Evolutionary conservation across 495 filamentous ascomycete species (phyloP).

Genomic region (Apodospora peruviana): DNA sequence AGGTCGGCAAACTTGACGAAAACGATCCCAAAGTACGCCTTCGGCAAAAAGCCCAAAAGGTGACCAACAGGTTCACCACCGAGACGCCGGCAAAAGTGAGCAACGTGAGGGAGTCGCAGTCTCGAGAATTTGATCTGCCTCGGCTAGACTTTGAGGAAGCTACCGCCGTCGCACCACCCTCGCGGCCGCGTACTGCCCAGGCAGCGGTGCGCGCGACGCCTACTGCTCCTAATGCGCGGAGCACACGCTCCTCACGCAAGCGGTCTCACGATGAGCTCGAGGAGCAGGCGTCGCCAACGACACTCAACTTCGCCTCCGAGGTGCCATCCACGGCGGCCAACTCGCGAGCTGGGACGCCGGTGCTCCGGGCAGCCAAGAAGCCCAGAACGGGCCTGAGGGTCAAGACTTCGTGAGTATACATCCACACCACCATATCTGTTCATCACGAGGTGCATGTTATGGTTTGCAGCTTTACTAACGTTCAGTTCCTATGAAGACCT

Average conservation of each 20-base stretch:
- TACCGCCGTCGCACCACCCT: not conserved
- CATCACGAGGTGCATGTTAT: slow-evolving; percentile 10
- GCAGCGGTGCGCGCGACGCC: slow-evolving; percentile 17
- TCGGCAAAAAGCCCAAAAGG: slow-evolving; percentile 18
- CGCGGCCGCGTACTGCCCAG: slow-evolving; percentile 10
- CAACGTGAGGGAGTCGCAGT: slow-evolving; percentile 4
- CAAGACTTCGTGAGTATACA: slow-evolving; percentile 62
- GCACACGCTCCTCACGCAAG: slow-evolving; percentile 36
- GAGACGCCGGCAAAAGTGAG: slow-evolving; percentile 7
- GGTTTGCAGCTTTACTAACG: slow-evolving; percentile 2
- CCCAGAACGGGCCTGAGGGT: slow-evolving; percentile 53
- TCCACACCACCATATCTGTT: not conserved
- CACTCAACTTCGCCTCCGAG: slow-evolving; percentile 31
- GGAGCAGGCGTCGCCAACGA: slow-evolving; percentile 39
- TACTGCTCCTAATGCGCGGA: slow-evolving; percentile 20
- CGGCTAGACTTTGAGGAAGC: slow-evolving; percentile 1
- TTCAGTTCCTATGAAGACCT: slow-evolving; percentile 30
- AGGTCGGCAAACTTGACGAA: slow-evolving; percentile 24
- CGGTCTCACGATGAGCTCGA: slow-evolving; percentile 42
- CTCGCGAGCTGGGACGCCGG: slow-evolving; percentile 54
- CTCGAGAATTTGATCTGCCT: slow-evolving; percentile 3
- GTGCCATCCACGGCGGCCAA: slow-evolving; percentile 38
- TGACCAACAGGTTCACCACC: slow-evolving; percentile 9
- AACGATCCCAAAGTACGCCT: slow-evolving; percentile 21
- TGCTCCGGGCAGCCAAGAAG: slow-evolving; percentile 48